Percentiles rank a stretch among this genome's conserved stretches.
Evolutionary conservation across 2,329 filamentous ascomycete genomes (phyloP).

Genomic region (Zopfia rhizophila): DNA sequence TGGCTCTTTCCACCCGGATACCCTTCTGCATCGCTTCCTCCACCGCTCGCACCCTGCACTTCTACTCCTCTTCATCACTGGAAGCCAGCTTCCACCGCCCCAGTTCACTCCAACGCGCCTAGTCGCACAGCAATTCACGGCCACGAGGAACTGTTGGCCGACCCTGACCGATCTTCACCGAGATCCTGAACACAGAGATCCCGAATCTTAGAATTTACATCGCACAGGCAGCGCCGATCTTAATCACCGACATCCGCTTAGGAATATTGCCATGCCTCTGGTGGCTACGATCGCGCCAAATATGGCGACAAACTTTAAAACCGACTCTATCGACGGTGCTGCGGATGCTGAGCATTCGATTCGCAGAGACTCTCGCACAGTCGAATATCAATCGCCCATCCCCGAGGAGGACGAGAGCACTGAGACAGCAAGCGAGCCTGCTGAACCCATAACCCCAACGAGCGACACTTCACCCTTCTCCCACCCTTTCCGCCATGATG

Average conservation of each 20-base stretch:
- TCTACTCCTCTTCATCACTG: slow-evolving; percentile 32
- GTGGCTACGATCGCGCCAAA: slow-evolving; percentile 25
- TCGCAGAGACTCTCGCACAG: slow-evolving; percentile 39
- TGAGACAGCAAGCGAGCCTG: slow-evolving; percentile 51
- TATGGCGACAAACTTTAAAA: slow-evolving; percentile 32
- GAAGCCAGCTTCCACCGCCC: slow-evolving; percentile 43
- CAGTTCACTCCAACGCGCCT: slow-evolving; percentile 48
- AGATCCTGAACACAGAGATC: slow-evolving; percentile 9
- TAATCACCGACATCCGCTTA: slow-evolving; percentile 18
- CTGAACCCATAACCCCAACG: slow-evolving; percentile 51
- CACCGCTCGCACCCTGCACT: slow-evolving; percentile 31
- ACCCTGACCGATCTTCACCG: slow-evolving; percentile 2
- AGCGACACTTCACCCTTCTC: slow-evolving; percentile 43
- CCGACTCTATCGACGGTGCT: slow-evolving; percentile 17
- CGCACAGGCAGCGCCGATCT: slow-evolving; percentile 21
- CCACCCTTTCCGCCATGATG: slow-evolving; percentile 43
- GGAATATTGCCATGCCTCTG: slow-evolving; percentile 36
- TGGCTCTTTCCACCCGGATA: slow-evolving; percentile 41
- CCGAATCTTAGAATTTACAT: slow-evolving; percentile 2
- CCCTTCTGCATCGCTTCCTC: slow-evolving; percentile 20
- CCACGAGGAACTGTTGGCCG: slow-evolving; percentile 12
- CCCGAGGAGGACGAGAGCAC: slow-evolving; percentile 53
- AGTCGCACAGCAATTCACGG: slow-evolving; percentile 26
- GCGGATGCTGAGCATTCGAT: slow-evolving; percentile 32
- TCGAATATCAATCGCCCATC: slow-evolving; percentile 42